phyloP scores from a whole-genome alignment of 768 basidiomycete genomes.

The Russula ochroleuca region DNA sequence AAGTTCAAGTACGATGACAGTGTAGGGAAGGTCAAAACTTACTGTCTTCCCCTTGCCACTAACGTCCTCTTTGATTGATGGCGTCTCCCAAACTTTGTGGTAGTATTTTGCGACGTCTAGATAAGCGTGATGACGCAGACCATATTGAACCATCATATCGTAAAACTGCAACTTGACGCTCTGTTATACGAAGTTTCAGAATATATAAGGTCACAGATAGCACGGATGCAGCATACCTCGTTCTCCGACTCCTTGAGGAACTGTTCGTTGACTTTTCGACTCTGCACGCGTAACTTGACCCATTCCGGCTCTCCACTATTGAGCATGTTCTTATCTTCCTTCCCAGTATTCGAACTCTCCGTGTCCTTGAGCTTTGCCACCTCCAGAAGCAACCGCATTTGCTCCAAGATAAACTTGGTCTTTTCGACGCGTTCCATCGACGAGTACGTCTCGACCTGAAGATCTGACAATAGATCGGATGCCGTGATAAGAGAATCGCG shows the following conservation, averaged over 20 bases:
- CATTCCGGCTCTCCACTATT: constrained; percentile 84
- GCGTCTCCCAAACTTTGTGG: constrained; percentile 96
- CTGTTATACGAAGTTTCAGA: constrained; percentile 40
- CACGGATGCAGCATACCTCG: constrained; percentile 51
- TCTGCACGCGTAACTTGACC: constrained; percentile 87
- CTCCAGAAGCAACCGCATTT: constrained; percentile 85
- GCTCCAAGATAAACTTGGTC: constrained; percentile 96
- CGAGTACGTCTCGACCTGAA: constrained; percentile 98
- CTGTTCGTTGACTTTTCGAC: constrained; percentile 88
- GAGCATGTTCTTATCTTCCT: constrained; percentile 47
- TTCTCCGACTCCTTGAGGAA: constrained; percentile 88
- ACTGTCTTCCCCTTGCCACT: constrained; percentile 65
- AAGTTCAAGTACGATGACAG: constrained; percentile 5
- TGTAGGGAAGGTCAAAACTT: constrained; percentile 30
- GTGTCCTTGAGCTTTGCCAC: constrained; percentile 74
- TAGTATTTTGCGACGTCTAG: constrained; percentile 94
- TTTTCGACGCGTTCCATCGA: constrained; percentile 98
- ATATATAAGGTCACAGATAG: neutral
- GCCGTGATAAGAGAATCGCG: constrained; percentile 73
- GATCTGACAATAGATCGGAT: constrained; percentile 86
- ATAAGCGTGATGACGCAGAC: constrained; percentile 77
- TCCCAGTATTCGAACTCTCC: constrained; percentile 53
- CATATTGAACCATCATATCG: constrained; percentile 94
- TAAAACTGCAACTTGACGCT: constrained; percentile 95
- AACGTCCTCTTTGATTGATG: constrained; percentile 83